Base-by-base conservation (phyloP, 192 early-diverging fungal species). In the Podochytrium sp. region DNA sequence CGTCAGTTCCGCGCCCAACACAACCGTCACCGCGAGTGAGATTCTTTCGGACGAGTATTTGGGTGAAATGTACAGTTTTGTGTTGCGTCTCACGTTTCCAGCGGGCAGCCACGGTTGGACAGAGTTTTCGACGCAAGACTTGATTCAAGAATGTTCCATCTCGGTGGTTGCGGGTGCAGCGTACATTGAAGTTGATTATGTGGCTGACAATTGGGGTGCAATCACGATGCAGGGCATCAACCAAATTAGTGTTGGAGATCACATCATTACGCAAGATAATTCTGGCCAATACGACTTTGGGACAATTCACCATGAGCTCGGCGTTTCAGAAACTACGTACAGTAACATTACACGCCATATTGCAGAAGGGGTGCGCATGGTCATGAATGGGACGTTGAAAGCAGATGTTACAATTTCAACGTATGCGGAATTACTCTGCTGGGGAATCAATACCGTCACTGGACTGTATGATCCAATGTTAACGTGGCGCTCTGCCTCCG, bases 381-480 rank as follows among this genome's bases (percentile, higher is more conserved):
- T n/a, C 5, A 12, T 65, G 7, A 49, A 49, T 18, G 25, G 30
- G 7, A 49, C 39, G 12, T 7, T 65, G 4, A 6, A 49, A 32
- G 4, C 64, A 23, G 32, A 34, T 62, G 27, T 39, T 3, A 27
- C 41, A 49, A 41, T 5, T 3, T 20, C 16, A 10, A 4, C 18
- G 42, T 23, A 5, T 29, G 64, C 64, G 30, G 4, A 5, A 4
- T 25, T 49, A 12, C 30, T 65, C 16, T 12, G 4, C 18, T 65
- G 64, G 64, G 64, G 64, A 27, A 14, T 49, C 16, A 32, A 49
- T 23, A 3, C 10, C 3, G 32, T 4, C 10, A 57, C 12, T 12
- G 30, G 25, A 4, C n/a, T n/a, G n/a, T 66, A 66, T 50, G 65
- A 66, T 32, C 14, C 50, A 10, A 50, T 50, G 16, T 50, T 50